A percentile compares a stretch with the other conserved stretches of the same genome.
phyloP scores from a whole-genome alignment of 164 flowering plant species.

The Magnolia kwangsiensis region DNA sequence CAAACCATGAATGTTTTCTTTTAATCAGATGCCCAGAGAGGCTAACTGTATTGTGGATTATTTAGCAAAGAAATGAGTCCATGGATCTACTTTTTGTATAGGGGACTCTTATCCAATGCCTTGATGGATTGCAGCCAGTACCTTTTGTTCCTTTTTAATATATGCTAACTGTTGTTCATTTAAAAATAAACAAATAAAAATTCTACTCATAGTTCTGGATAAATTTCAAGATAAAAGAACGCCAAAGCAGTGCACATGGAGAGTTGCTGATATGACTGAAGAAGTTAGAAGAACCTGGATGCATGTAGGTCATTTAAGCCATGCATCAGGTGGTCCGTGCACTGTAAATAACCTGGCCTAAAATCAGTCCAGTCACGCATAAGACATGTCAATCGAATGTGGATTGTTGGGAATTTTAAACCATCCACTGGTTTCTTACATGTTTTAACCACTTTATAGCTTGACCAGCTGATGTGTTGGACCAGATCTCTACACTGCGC shows the following conservation, averaged over 20 bases:
- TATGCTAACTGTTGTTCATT: background rate
- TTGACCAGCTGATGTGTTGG: background rate
- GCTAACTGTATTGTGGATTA: background rate
- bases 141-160: background rate
- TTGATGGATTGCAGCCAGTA: background rate
- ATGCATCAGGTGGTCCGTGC: background rate
- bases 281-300: too few relatives aligned
- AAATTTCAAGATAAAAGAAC: too few relatives aligned
- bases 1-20: background rate
- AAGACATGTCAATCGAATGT: too few relatives aligned
- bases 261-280: too few relatives aligned
- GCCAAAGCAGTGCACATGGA: too few relatives aligned
- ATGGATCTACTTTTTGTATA: too few relatives aligned
- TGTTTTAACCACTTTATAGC: too few relatives aligned
- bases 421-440: background rate
- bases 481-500: background rate
- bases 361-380: background rate
- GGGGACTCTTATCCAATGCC: background rate
- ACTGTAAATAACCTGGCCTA: background rate
- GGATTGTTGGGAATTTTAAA: background rate
- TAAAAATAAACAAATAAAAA: too few relatives aligned
- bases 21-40: background rate
- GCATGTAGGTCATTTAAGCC: too few relatives aligned
- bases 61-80: background rate
- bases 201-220: too few relatives aligned